A percentile compares a stretch with the other conserved stretches of the same genome.
These are phyloP conservation scores for Kwoniella shivajii DNA, from an alignment of 1,284 basidiomycete species.

Conservation along the genomic window DNA sequence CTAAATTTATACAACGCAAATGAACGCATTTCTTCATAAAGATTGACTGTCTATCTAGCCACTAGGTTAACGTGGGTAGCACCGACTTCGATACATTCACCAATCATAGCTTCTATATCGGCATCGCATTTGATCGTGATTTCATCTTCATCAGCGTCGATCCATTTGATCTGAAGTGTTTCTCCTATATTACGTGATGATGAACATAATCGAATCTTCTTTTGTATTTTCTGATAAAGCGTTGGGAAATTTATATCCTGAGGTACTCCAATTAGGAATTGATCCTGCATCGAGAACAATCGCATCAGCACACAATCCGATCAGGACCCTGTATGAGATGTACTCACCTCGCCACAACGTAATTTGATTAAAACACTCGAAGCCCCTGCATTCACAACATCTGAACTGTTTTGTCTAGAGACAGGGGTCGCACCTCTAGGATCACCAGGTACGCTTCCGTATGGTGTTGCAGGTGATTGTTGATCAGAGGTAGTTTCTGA, in stretches of 20 bases:
- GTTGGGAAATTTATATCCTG: conserved; percentile 73
- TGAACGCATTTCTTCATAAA: too few relatives aligned
- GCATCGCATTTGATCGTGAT: conserved; percentile 45
- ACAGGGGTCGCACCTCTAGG: conserved; percentile 32
- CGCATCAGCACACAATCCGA: not conserved
- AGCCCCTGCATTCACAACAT: conserved; percentile 12
- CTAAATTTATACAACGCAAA: too few relatives aligned
- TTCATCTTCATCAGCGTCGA: conserved; percentile 49
- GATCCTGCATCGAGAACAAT: conserved; percentile 65
- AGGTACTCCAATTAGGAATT: conserved; percentile 88
- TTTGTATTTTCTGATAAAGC: conserved; percentile 83
- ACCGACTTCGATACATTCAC: conserved; percentile 35
- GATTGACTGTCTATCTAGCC: too few relatives aligned
- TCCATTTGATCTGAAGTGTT: conserved; percentile 44
- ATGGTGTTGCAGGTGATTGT: conserved; percentile 55
- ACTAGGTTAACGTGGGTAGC: conserved; percentile 23
- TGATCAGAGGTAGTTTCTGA: conserved; percentile 49
- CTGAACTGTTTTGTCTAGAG: conserved; percentile 35
- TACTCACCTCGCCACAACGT: conserved; percentile 43
- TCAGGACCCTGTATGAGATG: not conserved
- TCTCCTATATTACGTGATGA: conserved; percentile 5
- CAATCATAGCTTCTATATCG: conserved; percentile 49
- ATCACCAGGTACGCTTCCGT: conserved; percentile 61
- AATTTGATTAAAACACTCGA: conserved; percentile 73
- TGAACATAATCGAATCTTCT: conserved; percentile 81